phyloP scores from a whole-genome alignment of 495 filamentous ascomycete species.

The Choiromyces venosus region DNA sequence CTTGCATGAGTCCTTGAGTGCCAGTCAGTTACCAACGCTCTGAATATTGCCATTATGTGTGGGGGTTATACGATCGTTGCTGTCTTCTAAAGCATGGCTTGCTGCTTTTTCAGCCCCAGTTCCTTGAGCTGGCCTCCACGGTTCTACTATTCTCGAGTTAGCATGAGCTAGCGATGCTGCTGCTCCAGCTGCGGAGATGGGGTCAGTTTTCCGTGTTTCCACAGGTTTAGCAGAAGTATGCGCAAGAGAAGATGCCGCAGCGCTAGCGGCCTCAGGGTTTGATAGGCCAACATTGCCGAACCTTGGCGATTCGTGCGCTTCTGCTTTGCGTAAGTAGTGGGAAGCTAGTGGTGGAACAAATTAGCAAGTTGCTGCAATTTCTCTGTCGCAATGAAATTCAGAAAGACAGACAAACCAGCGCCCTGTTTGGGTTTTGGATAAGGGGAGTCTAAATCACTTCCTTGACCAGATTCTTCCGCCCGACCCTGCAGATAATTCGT shows the following conservation, averaged over 20 bases:
- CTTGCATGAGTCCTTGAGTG: constrained; percentile 32
- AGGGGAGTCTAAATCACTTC: neutral
- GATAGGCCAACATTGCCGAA: constrained; percentile 26
- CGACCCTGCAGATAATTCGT: neutral
- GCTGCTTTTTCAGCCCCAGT: constrained; percentile 22
- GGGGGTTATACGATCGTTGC: neutral
- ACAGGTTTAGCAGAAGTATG: constrained; percentile 26
- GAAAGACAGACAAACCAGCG: constrained; percentile 21
- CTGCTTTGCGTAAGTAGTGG: constrained; percentile 30
- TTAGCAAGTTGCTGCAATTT: constrained; percentile 14
- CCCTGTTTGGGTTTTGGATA: constrained; percentile 16
- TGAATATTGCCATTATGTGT: constrained; percentile 18
- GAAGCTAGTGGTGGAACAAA: constrained; percentile 9
- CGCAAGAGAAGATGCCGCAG: constrained; percentile 34
- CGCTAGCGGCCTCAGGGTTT: constrained; percentile 31
- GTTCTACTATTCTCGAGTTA: constrained; percentile 9
- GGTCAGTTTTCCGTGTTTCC: constrained; percentile 30
- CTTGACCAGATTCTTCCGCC: neutral
- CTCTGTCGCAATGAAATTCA: neutral
- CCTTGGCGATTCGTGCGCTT: constrained; percentile 24
- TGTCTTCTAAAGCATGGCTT: constrained; percentile 10
- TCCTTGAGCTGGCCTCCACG: constrained; percentile 14
- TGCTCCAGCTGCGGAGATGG: constrained; percentile 30
- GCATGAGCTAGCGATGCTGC: constrained; percentile 36
- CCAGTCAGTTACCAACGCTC: constrained; percentile 34